These are phyloP conservation scores for Microstroma glucosiphilum DNA, from an alignment of 1,284 basidiomycete species.

Conservation along the genomic window DNA sequence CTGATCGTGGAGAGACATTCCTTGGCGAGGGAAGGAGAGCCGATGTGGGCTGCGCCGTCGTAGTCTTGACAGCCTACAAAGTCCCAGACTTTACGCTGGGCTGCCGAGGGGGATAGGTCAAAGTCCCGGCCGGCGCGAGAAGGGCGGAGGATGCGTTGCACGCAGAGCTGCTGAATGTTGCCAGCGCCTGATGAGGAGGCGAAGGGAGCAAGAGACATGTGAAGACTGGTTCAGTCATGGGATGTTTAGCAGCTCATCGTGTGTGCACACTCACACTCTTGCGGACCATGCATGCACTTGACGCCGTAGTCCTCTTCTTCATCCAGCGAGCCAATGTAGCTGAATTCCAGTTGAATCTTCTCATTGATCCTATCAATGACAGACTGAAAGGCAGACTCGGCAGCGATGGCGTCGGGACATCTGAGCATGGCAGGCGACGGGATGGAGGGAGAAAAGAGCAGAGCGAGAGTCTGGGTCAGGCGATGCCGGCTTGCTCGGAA, in stretches of 20 bases:
- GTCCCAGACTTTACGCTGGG: conserved; percentile 35
- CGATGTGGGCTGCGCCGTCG: conserved; percentile 24
- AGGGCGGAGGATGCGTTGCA: conserved; percentile 29
- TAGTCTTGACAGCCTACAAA: conserved; percentile 34
- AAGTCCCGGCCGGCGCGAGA: conserved; percentile 27
- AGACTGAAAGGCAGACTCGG: conserved; percentile 30
- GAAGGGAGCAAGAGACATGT: not conserved
- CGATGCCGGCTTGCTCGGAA: not conserved
- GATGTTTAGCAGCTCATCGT: not conserved
- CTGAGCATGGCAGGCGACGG: conserved; percentile 18
- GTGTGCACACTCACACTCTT: conserved; percentile 21
- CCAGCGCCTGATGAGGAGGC: conserved; percentile 16
- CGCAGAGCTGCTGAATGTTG: conserved; percentile 40
- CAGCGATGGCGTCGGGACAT: conserved; percentile 34
- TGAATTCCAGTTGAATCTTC: conserved; percentile 26
- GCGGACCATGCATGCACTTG: conserved; percentile 29
- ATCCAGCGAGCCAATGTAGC: conserved; percentile 26
- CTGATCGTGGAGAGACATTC: conserved; percentile 28
- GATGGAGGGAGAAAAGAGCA: not conserved
- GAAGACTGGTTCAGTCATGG: not conserved
- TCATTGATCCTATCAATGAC: conserved; percentile 31
- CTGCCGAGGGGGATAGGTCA: conserved; percentile 33
- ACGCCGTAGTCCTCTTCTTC: conserved; percentile 20
- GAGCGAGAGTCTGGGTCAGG: no score
- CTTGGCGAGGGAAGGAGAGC: conserved; percentile 24